Evolutionary conservation across 148 eudicot species (phyloP).

Genomic region (Camellia lanceoleosa): DNA sequence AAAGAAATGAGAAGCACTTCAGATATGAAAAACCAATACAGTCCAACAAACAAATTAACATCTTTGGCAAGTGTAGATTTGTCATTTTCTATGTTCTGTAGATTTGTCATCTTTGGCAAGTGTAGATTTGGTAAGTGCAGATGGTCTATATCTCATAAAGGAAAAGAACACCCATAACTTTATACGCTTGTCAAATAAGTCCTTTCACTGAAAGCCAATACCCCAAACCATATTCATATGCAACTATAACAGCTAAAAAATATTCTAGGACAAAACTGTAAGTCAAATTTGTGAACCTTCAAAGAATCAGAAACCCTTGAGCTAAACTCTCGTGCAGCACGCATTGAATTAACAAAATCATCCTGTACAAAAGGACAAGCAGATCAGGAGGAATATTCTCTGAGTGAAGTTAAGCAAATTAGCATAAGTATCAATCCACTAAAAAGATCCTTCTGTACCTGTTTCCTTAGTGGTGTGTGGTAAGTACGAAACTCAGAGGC

Average conservation of each 20-base stretch:
- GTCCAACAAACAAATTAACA: background rate
- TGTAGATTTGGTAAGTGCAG: background rate
- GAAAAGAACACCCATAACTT: background rate
- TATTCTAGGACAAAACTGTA: background rate
- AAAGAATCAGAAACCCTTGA: slow-evolving; percentile 50
- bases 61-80: background rate
- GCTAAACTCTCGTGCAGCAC: slow-evolving; percentile 65
- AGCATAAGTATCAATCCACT: background rate
- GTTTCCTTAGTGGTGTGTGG: slow-evolving; percentile 65
- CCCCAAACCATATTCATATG: background rate
- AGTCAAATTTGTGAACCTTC: slow-evolving; percentile 34
- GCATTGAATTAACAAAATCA: slow-evolving; percentile 62
- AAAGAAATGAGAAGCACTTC: background rate
- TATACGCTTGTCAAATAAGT: background rate
- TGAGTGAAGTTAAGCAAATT: background rate
- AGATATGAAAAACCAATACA: background rate
- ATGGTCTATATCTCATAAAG: background rate
- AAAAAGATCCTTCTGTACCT: slow-evolving; percentile 27
- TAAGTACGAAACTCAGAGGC: slow-evolving; percentile 72
- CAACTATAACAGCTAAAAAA: slow-evolving; percentile 10
- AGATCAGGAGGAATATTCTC: slow-evolving; percentile 9
- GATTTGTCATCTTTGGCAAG: background rate
- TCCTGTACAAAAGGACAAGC: slow-evolving; percentile 32
- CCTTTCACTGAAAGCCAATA: background rate
- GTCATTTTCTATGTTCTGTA: background rate